phyloP scores from a whole-genome alignment of 441 rosid species.

The Kokia cookei region DNA sequence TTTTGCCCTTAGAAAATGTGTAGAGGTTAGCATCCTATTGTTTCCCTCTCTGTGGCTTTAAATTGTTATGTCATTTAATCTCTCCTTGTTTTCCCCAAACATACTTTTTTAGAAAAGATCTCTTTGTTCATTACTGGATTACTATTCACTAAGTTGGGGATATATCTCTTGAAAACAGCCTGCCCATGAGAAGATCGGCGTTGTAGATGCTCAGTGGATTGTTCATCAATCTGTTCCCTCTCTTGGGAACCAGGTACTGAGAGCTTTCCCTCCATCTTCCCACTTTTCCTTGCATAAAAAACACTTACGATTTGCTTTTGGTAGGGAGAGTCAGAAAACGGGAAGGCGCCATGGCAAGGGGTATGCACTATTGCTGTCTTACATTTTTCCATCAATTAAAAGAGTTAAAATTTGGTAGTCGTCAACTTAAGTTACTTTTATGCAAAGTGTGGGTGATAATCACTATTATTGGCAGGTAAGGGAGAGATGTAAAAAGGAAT shows the following conservation, averaged over 20 bases:
- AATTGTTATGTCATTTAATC: neutral
- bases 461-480: constrained; percentile 49
- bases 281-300: neutral
- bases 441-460: neutral
- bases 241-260: constrained; percentile 79
- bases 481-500: constrained; percentile 84
- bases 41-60: neutral
- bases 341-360: constrained; percentile 86
- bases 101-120: neutral
- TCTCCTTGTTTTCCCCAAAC: neutral
- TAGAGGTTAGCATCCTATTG: constrained; percentile 47
- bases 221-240: constrained; percentile 93
- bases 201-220: constrained; percentile 97
- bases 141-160: neutral
- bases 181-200: constrained; percentile 96
- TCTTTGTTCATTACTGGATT: neutral
- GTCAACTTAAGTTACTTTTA: neutral
- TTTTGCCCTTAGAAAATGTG: constrained; percentile 88
- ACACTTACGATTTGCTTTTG: constrained; percentile 7
- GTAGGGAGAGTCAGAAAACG: constrained; percentile 68
- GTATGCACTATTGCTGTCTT: constrained; percentile 25
- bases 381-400: neutral
- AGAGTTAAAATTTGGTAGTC: neutral
- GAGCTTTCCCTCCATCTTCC: neutral
- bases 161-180: constrained; percentile 48